Evolutionary conservation across 1,139 yeast species (phyloP).

Genomic region (Saccharomyces pastorianus): DNA sequence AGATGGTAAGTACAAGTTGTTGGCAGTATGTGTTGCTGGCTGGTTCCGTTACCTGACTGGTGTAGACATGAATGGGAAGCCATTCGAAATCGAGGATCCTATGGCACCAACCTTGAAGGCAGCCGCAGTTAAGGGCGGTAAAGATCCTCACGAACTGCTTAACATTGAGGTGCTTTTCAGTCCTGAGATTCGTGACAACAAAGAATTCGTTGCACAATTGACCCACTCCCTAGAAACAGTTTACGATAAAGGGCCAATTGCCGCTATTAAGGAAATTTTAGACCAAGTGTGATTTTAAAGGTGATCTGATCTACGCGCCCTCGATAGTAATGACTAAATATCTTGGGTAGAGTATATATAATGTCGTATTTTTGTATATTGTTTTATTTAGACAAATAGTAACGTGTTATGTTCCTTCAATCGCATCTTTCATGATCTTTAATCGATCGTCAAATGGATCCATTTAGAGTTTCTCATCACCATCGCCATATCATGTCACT

Average conservation of each 20-base stretch:
- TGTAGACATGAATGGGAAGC: slow-evolving; percentile 17
- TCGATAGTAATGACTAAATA: neutral
- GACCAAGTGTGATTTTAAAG: slow-evolving; percentile 15
- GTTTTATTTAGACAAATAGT: neutral
- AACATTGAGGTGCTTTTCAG: slow-evolving; percentile 5
- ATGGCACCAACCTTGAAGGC: slow-evolving; percentile 11
- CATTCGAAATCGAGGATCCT: slow-evolving; percentile 23
- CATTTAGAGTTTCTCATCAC: neutral
- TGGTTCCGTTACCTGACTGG: slow-evolving; percentile 9
- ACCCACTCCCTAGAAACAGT: slow-evolving; percentile 13
- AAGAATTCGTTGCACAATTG: slow-evolving; percentile 22
- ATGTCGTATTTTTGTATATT: neutral
- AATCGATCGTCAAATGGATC: no score
- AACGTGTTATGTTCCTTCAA: neutral
- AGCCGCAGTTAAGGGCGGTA: slow-evolving; percentile 11
- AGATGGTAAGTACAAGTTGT: neutral
- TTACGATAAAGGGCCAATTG: slow-evolving; percentile 15
- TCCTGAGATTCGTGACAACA: slow-evolving; percentile 26
- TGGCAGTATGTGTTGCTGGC: slow-evolving; percentile 6
- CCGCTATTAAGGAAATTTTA: slow-evolving; percentile 6
- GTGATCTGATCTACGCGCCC: no score
- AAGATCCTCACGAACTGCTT: slow-evolving; percentile 6
- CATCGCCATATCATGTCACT: neutral
- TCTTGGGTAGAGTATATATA: neutral
- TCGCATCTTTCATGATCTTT: neutral